Percentiles rank a stretch among this genome's conserved stretches.
Evolutionary conservation across 495 filamentous ascomycete species (phyloP).

Genomic region (Penicillium roqueforti): DNA sequence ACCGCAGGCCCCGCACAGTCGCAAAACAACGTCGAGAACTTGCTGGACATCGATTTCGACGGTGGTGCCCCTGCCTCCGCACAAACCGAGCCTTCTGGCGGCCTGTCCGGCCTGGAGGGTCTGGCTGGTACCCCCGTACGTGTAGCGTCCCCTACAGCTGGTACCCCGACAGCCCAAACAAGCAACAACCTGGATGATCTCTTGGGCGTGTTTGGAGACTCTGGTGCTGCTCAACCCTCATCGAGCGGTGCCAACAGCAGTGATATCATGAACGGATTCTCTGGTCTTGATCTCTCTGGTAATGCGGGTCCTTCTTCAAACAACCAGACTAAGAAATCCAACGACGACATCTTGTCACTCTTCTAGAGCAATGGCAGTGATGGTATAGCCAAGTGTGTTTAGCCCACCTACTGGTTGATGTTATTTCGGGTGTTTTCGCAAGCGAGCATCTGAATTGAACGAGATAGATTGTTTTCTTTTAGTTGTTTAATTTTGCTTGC

Average conservation of each 20-base stretch:
- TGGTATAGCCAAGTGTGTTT: conserved; percentile 8
- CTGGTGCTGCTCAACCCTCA: conserved; percentile 28
- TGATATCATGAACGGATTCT: conserved; percentile 82
- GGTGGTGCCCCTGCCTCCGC: conserved; percentile 86
- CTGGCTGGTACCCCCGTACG: conserved; percentile 75
- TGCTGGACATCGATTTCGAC: conserved; percentile 98
- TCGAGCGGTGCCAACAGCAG: conserved; percentile 29
- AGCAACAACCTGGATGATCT: conserved; percentile 81
- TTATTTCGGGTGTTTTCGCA: conserved; percentile 27
- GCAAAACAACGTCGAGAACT: conserved; percentile 84
- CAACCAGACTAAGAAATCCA: conserved; percentile 55
- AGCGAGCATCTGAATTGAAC: conserved; percentile 27
- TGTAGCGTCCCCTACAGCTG: conserved; percentile 58
- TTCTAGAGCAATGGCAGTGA: conserved; percentile 52
- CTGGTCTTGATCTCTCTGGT: conserved; percentile 68
- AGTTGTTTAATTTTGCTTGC: conserved; percentile 24
- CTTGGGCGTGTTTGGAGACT: conserved; percentile 71
- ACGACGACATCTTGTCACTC: conserved; percentile 85
- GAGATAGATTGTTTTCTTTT: conserved; percentile 30
- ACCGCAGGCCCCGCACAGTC: conserved; percentile 43
- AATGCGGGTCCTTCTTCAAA: conserved; percentile 24
- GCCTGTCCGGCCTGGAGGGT: conserved; percentile 66
- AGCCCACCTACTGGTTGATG: conserved; percentile 5
- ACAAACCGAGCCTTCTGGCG: conserved; percentile 61
- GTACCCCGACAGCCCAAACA: conserved; percentile 38